Evolutionary conservation across 2,329 filamentous ascomycete species (phyloP).

Genomic region (Cercospora nicotianae): DNA sequence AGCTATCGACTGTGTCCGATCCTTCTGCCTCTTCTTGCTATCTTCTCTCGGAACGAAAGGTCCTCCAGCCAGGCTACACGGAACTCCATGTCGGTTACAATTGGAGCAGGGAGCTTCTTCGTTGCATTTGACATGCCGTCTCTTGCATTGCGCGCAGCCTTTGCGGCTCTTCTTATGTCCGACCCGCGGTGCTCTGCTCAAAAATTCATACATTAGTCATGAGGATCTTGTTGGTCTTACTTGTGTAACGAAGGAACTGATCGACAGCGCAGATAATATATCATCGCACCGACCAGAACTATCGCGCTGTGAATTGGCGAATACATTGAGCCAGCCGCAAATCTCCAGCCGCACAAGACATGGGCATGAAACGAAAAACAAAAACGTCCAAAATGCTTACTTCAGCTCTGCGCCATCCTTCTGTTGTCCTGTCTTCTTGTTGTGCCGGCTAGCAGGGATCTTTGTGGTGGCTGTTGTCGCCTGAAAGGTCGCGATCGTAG

Average conservation of each 20-base stretch:
- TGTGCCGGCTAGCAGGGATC: background rate
- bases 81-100: conserved; percentile 35
- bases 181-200: conserved; percentile 34
- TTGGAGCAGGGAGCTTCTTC: conserved; percentile 37
- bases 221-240: background rate
- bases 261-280: background rate
- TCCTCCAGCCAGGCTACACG: conserved; percentile 37
- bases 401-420: conserved; percentile 1
- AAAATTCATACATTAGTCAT: conserved; percentile 15
- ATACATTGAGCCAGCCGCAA: background rate
- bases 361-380: background rate
- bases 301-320: background rate
- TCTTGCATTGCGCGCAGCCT: conserved; percentile 38
- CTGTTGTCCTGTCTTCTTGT: background rate
- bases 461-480: background rate
- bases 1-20: background rate
- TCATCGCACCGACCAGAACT: background rate
- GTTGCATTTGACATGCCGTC: conserved; percentile 38
- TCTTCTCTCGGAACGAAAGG: conserved; percentile 35
- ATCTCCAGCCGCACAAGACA: background rate
- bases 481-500: background rate
- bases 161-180: conserved; percentile 35
- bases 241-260: background rate
- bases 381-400: background rate
- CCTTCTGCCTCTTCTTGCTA: conserved; percentile 25